Base-by-base conservation (phyloP, 495 filamentous ascomycete species). In the Aspergillus panamensis region DNA sequence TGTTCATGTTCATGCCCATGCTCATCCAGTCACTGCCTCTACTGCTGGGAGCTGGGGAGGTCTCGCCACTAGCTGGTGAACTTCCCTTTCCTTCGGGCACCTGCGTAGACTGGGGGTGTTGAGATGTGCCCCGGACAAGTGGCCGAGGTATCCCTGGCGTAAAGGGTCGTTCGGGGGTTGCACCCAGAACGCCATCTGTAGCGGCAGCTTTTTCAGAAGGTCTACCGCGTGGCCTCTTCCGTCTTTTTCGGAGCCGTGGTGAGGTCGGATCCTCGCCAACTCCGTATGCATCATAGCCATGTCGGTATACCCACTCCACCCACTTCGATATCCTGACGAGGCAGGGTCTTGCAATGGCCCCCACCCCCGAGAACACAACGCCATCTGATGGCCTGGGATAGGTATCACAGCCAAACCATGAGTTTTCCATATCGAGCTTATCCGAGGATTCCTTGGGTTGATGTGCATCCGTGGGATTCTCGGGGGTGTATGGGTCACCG, bases 271-370 rank as follows among this genome's bases (percentile, higher is more conserved):
- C 90, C 12, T 93, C 87, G 49, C 75, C 76, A 17, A 96, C 84
- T 20, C 92, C 92, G 71, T 95, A 96, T 16, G 91, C 84, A 61
- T 86, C 73, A 54, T 87, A 80, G 10, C 91, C 91, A 75, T 87
- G 87, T 37, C 74, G 82, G 65, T 90, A 94, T 9, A 96, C 75
- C 69, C 85, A 85, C 69, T 94, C 87, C 80, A 91, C 86, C 92
- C 92, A 97, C 32, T 82, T 80, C 8, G 87, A 85, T 8, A 96
- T 66, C 45, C 82, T 78, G 17, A 83, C 76, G 16, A 96, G 57
- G 4, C 88, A 90, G 8, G 73, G 67, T 52, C 85, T 79, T 14
- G 82, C 82, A 20, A 96, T 66, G 6, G 82, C 78, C 3, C 89
- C 89, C 3, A 87, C 73, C 1, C 92, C 92, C 12, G 90, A 80